Evolutionary conservation across 1,139 yeast species (phyloP).

Genomic region (Pneumocystis oryctolagi): DNA sequence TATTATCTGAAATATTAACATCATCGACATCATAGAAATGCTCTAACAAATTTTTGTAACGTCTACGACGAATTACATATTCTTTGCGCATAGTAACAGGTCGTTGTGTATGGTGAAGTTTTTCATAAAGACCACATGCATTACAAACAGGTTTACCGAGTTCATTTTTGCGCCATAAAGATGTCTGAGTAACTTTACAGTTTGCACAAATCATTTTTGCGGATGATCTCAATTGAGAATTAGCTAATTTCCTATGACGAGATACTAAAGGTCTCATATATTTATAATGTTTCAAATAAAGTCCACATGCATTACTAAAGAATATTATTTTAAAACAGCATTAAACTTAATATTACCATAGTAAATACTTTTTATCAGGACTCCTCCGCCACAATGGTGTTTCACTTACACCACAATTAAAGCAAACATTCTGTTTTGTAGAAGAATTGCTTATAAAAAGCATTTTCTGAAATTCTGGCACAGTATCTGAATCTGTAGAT

Average conservation of each 20-base stretch:
- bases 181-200: slow-evolving; percentile 73
- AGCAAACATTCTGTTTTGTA: slow-evolving; percentile 24
- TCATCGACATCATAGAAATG: not conserved
- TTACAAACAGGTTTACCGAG: slow-evolving; percentile 62
- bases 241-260: not conserved
- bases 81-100: slow-evolving; percentile 62
- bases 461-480: not conserved
- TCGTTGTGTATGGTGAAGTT: slow-evolving; percentile 62
- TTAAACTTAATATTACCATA: slow-evolving; percentile 25
- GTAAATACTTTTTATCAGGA: slow-evolving; percentile 39
- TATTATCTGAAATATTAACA: not conserved
- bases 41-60: slow-evolving; percentile 21
- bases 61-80: slow-evolving; percentile 59
- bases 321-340: not conserved
- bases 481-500: not conserved
- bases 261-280: slow-evolving; percentile 25
- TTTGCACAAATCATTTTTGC: slow-evolving; percentile 24
- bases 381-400: slow-evolving; percentile 61
- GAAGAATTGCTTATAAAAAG: not conserved
- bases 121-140: slow-evolving; percentile 72
- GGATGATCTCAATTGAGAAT: not conserved
- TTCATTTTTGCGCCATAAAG: slow-evolving; percentile 75
- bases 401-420: slow-evolving; percentile 53
- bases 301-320: slow-evolving; percentile 46
- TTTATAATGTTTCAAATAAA: slow-evolving; percentile 31